phyloP scores from a whole-genome alignment of 2,329 filamentous ascomycete genomes.

The Monilinia fructicola region DNA sequence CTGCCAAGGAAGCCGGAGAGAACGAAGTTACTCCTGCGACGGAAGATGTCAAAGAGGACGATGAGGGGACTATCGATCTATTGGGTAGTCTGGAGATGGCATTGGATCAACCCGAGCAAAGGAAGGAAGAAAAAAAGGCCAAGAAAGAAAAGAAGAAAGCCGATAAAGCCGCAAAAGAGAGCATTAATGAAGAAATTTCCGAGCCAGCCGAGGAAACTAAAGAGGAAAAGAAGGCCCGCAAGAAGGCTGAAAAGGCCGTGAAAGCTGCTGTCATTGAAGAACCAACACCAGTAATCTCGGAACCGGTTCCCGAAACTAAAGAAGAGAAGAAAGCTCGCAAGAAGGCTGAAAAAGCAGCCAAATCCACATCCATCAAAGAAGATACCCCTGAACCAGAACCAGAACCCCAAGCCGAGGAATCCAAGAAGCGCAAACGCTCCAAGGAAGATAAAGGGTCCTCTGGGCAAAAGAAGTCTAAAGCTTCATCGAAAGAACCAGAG shows the following conservation, averaged over 20 bases:
- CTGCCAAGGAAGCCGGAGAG: neutral
- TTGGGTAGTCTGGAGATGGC: constrained; percentile 9
- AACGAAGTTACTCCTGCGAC: neutral
- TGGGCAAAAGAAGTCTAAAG: constrained; percentile 24
- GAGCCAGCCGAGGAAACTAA: neutral
- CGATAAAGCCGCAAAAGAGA: neutral
- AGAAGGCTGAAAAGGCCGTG: constrained; percentile 2
- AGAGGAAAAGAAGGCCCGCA: constrained; percentile 8
- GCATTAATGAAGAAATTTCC: neutral
- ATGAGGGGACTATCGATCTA: constrained; percentile 5
- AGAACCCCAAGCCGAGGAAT: constrained; percentile 3
- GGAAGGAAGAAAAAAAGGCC: constrained; percentile 5
- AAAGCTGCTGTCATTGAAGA: neutral
- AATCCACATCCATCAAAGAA: constrained; percentile 21
- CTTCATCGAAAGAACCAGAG: neutral
- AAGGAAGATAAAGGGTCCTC: constrained; percentile 25
- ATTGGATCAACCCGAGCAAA: neutral
- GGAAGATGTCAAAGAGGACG: neutral
- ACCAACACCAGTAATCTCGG: neutral
- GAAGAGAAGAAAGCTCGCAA: constrained; percentile 17
- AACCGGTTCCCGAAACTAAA: neutral
- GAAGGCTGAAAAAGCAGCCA: constrained; percentile 24
- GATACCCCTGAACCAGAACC: constrained; percentile 8
- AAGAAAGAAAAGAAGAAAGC: neutral
- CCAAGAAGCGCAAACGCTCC: constrained; percentile 25